These are phyloP conservation scores for Colletotrichum caudatum DNA, from an alignment of 2,329 filamentous ascomycete species.

Conservation along the genomic window DNA sequence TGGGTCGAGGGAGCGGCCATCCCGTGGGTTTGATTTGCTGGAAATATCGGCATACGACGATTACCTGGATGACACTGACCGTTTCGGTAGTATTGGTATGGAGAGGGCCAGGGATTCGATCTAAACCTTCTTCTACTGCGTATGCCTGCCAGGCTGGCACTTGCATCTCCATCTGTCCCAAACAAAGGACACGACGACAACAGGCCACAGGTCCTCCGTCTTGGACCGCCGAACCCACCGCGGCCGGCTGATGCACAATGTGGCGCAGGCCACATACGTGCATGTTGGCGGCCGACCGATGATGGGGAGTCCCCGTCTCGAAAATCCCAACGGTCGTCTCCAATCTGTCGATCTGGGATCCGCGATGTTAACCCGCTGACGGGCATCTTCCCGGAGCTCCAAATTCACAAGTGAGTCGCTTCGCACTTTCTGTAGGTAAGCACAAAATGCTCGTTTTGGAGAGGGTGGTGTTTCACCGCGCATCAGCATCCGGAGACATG, in stretches of 20 bases:
- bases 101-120: constrained; percentile 20
- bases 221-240: too few species aligned
- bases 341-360: background rate
- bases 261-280: constrained; percentile 14
- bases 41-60: constrained; percentile 12
- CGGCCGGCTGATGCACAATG: background rate
- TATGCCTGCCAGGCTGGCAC: background rate
- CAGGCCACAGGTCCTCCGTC: constrained; percentile 6
- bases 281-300: constrained; percentile 27
- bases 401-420: background rate
- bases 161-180: constrained; percentile 6
- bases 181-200: constrained; percentile 14
- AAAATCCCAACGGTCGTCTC: background rate
- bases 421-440: background rate
- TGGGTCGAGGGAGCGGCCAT: background rate
- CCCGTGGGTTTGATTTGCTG: constrained; percentile 2
- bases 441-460: constrained; percentile 18
- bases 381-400: background rate
- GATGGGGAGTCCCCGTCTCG: constrained; percentile 20
- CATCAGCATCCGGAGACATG: constrained; percentile 15
- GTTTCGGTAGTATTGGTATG: constrained; percentile 4
- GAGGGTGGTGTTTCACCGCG: background rate
- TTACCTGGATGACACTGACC: background rate
- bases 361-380: background rate
- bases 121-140: background rate